Evolutionary conservation across 352 stramenopile species (phyloP), one percentile per base, ranked within the genome.

Genomic region (Porosira glacialis): DNA sequence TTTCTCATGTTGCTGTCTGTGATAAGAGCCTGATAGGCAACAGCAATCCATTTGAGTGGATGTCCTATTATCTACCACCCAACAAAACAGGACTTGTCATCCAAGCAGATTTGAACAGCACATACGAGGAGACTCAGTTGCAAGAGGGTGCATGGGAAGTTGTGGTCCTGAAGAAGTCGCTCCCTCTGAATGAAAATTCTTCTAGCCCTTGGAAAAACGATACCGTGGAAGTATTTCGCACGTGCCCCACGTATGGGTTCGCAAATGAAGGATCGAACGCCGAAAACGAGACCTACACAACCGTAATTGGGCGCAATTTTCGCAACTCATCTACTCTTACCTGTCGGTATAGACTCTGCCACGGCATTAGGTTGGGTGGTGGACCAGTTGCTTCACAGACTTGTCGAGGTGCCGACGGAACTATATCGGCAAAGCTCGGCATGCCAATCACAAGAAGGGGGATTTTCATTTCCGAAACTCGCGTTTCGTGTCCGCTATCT

Each of bases 301-400:
- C 92, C 35, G 85, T 98, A 4, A 94, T 98, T 35, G 95, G 95
- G 1, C 86, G 94, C 17, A 98, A 98, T 78, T 98, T 98, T 65
- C 70, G 85, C 4, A 83, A 97, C 35, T 93, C 87, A 2, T 79
- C 74, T 13, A 77, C 85, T n/a, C 81, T 47, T 0, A 91, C 91
- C 21, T 98, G 95, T 59, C 87, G 92, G 90, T 88, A 80, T 44
- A 59, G 71, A 70, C 27, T 70, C 44, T 83, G 75, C 36, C 51
- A 55, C 21, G 22, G 24, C n/a, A 72, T 39, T 4, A 71, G 28
- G 30, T 72, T 45, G 60, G 52, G 31, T 15, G 47, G 36, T 56
- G 73, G 44, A 11, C 10, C 77, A 7, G 55, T 66, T 57, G n/a
- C 45, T 45, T 70, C 70, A 38, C 33, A 48, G 24, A n/a, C 38